Percentiles rank a stretch among this genome's conserved stretches.
phyloP scores from a whole-genome alignment of 1,284 basidiomycete genomes.

The Cutaneotrichosporon mucoides region DNA sequence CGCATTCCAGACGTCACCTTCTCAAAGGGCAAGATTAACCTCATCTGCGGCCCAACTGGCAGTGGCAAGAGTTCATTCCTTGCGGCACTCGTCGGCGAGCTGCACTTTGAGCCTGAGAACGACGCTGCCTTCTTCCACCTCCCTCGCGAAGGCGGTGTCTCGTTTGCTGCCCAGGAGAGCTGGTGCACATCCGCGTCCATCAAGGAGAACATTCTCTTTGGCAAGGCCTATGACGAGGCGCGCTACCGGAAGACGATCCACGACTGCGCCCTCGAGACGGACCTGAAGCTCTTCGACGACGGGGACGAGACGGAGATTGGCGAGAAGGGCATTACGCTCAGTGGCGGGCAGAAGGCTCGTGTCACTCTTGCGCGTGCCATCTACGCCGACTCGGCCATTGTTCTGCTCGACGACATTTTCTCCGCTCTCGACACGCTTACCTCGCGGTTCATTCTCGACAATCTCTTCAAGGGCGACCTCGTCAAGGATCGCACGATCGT shows the following conservation, averaged over 20 bases:
- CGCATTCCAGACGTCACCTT: slow-evolving; percentile 57
- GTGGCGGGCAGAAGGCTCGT: slow-evolving; percentile 65
- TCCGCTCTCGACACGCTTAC: slow-evolving; percentile 58
- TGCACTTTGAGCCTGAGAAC: slow-evolving; percentile 51
- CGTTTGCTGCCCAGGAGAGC: slow-evolving; percentile 70
- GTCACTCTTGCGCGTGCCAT: slow-evolving; percentile 70
- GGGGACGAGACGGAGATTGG: slow-evolving; percentile 65
- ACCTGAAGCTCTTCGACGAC: slow-evolving; percentile 64
- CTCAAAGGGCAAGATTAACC: slow-evolving; percentile 57
- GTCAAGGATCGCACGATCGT: slow-evolving; percentile 65
- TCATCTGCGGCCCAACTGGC: slow-evolving; percentile 60
- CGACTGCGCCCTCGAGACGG: slow-evolving; percentile 62
- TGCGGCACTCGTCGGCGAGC: slow-evolving; percentile 55
- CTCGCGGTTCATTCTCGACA: slow-evolving; percentile 68
- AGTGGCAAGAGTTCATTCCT: slow-evolving; percentile 49
- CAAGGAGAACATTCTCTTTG: slow-evolving; percentile 59
- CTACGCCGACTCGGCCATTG: slow-evolving; percentile 60
- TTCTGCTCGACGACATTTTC: slow-evolving; percentile 61
- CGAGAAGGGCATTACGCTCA: slow-evolving; percentile 52
- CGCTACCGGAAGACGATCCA: slow-evolving; percentile 58
- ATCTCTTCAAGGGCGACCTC: slow-evolving; percentile 66
- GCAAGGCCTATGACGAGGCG: slow-evolving; percentile 53
- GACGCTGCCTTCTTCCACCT: slow-evolving; percentile 62
- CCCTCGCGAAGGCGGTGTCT: slow-evolving; percentile 63
- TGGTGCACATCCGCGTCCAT: slow-evolving; percentile 58